Evolutionary conservation across 345 rosid species (phyloP), one percentile per base, ranked within the genome.

Genomic region (Cardamine resedifolia): DNA sequence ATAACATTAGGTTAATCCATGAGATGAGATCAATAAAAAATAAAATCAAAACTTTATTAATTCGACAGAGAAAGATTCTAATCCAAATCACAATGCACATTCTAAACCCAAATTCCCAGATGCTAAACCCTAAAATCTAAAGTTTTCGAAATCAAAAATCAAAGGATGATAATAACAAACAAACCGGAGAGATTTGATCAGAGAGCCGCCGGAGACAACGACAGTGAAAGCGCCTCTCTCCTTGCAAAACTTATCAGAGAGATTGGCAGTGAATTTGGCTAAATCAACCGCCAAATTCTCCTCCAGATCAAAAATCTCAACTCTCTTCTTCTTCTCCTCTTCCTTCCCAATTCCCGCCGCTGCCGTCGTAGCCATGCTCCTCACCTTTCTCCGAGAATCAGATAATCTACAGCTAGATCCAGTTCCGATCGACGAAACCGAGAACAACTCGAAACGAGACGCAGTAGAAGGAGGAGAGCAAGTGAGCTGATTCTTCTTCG

Each of bases 191-290:
- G 87, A 89, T 67, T 84, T 80, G 76, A 89, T 81, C 15, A 91
- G 81, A 7, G 88, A 86, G 30, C 97, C 97, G n/a, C 97, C 97
- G 19, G 96, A 89, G 70, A 91, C 53, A 45, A 86, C 96, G 58
- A 91, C 90, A 14, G 91, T 83, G 80, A 91, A 91, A 53, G 80
- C 79, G 5, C 94, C 88, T 75, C 88, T 86, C 78, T 84, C 89
- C 31, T 84, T 84, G 14, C 80, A 70, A 44, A 81, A 89, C 84
- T 85, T 89, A 5, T 78, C 84, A 0, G 97, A 87, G 45, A 91
- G 79, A 71, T 86, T 75, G 2, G 91, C 88, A 0, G 87, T 81
- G 85, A 83, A 87, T 65, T 87, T 84, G 4, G 96, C 91, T 33
- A 91, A 72, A 14, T 89, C 80, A 58, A 71, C 77, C 3, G 96